Evolutionary conservation across 495 filamentous ascomycete genomes (phyloP), one percentile per base, ranked within the genome.

Genomic region (Penicillium fimorum): DNA sequence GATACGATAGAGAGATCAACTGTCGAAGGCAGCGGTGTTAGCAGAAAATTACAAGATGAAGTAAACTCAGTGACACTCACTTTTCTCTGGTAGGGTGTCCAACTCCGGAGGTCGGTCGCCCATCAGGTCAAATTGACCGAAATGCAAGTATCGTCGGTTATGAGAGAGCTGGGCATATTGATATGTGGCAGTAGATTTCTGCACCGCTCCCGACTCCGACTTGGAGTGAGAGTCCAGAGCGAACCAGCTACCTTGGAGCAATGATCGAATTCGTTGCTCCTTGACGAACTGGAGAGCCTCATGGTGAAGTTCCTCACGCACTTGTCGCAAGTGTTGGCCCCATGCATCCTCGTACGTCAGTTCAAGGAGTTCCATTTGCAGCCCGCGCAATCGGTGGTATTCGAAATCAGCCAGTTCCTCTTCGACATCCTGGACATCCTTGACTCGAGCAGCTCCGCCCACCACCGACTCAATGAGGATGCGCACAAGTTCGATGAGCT

Each of bases 281-380:
- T 94, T 96, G 65, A 97, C 87, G 64, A 98, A 98, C 62, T 96
- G 90, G 38, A 96, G 73, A 20, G 94, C 92, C 66, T 98, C 94
- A 60, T 92, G 85, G 59, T 93, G 88, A 11, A 97, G 77, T 71
- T 96, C 90, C 43, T 96, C 91, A n/a, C 92, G 87, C 12, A 97
- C 90, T 69, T 96, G 91, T 59, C 79, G 82, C 22, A 98, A 78
- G 70, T 97, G 92, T 59, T 89, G 84, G 0, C 92, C 92, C 95
- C 95, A 97, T 29, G 85, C 89, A 66, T 92, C 90, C 68, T 97
- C 94, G 62, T 97, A 96, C 0, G 90, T 89, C 45, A 93, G 76
- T 63, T 96, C 90, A 7, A 97, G 73, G 4, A 96, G 78, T 61
- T 96, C 89, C 92, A 97, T 97, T 69, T 97, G 94, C n/a, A 96